Conservation (phyloP, 2,329 filamentous ascomycete genomes). For the Verticillium isaacii region DNA sequence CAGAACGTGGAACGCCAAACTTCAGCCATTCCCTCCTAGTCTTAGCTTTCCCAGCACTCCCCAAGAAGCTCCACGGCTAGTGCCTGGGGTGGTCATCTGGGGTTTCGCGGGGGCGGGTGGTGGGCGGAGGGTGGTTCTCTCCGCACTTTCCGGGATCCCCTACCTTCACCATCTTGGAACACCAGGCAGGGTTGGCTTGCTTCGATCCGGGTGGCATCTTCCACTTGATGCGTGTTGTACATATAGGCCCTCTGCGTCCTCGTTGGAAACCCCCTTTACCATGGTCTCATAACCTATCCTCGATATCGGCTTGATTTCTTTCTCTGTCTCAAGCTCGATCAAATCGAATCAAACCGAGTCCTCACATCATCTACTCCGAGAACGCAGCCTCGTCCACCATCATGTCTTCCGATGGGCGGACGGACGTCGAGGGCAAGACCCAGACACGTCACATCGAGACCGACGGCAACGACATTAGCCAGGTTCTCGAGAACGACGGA, state of each 20-base stretch:
- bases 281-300: background rate
- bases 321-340: background rate
- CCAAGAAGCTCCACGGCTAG: background rate
- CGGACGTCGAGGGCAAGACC: background rate
- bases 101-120: background rate
- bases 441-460: conserved; percentile 19
- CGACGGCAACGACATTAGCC: conserved; percentile 19
- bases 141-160: background rate
- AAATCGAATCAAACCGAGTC: background rate
- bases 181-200: background rate
- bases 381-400: background rate
- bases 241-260: background rate
- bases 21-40: background rate
- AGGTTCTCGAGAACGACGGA: conserved; percentile 8
- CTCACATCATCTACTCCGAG: background rate
- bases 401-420: background rate
- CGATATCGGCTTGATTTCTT: background rate
- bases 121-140: background rate
- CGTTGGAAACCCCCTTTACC: background rate
- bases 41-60: background rate
- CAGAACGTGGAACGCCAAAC: background rate
- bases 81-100: background rate
- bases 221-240: background rate
- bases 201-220: background rate
- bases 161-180: background rate